A percentile compares a stretch with the other conserved stretches of the same genome.
Conservation (phyloP, 164 flowering plant species). For the Kingdonia uniflora region DNA sequence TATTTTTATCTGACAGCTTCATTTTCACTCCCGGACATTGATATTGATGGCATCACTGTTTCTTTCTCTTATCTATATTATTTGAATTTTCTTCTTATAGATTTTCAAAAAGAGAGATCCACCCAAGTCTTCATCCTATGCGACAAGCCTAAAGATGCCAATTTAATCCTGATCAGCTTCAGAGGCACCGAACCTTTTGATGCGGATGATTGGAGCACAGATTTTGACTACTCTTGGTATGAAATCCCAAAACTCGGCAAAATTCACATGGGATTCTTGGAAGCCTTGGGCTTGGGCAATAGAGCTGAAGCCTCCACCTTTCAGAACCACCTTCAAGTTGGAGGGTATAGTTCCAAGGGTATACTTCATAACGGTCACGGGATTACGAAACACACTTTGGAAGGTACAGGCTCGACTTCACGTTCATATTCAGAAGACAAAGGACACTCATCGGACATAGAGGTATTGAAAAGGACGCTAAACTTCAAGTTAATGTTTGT, state of each 20-base stretch:
- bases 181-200: slow-evolving; percentile 82
- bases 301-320: slow-evolving; percentile 45
- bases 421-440: background rate
- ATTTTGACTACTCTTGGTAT: slow-evolving; percentile 77
- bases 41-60: no score
- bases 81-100: slow-evolving; percentile 17
- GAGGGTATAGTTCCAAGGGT: background rate
- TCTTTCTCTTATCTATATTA: background rate
- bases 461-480: no score
- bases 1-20: no score
- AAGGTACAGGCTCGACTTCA: background rate
- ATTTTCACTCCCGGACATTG: no score
- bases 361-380: background rate
- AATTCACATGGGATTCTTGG: slow-evolving; percentile 71
- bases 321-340: slow-evolving; percentile 23
- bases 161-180: slow-evolving; percentile 58
- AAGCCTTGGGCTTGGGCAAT: slow-evolving; percentile 64
- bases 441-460: background rate
- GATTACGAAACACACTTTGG: background rate
- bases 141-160: slow-evolving; percentile 53
- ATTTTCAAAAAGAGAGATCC: slow-evolving; percentile 42
- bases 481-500: no score
- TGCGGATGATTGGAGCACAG: slow-evolving; percentile 73
- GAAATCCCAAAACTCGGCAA: slow-evolving; percentile 59
- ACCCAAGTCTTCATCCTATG: slow-evolving; percentile 57